Percentiles rank a stretch among this genome's conserved stretches.
Evolutionary conservation across 169 alveolate genomes (phyloP).

Genomic region (Plasmodium chabaudi): DNA sequence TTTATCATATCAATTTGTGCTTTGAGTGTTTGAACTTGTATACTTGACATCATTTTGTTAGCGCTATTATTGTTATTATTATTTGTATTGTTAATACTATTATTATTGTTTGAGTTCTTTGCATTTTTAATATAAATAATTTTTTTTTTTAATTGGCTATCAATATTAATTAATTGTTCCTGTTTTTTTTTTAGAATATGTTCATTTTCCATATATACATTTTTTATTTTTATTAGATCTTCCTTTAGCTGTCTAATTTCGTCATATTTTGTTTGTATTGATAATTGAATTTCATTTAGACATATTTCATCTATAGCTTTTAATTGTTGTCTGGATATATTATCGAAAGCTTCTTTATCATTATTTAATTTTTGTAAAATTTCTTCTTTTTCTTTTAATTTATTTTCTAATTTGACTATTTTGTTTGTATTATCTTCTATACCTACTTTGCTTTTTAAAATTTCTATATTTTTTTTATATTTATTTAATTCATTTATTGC

Average conservation of each 20-base stretch:
- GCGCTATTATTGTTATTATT: slow-evolving; percentile 13
- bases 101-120: slow-evolving; percentile 7
- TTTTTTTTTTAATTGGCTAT: slow-evolving; percentile 63
- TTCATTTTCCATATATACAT: slow-evolving; percentile 56
- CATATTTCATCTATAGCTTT: slow-evolving; percentile 73
- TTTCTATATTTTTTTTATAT: slow-evolving; percentile 63
- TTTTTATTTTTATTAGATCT: slow-evolving; percentile 46
- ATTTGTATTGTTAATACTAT: slow-evolving; percentile 8
- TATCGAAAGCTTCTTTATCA: slow-evolving; percentile 64
- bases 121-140: slow-evolving; percentile 40
- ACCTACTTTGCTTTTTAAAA: slow-evolving; percentile 64
- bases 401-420: slow-evolving; percentile 64
- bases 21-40: slow-evolving; percentile 54
- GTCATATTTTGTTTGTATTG: slow-evolving; percentile 74
- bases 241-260: slow-evolving; percentile 66
- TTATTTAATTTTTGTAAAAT: slow-evolving; percentile 62
- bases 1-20: slow-evolving; percentile 72
- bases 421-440: slow-evolving; percentile 70
- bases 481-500: slow-evolving; percentile 66
- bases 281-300: slow-evolving; percentile 65
- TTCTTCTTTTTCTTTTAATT: slow-evolving; percentile 70
- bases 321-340: slow-evolving; percentile 55
- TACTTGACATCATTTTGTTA: slow-evolving; percentile 29
- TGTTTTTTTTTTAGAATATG: slow-evolving; percentile 54
- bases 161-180: slow-evolving; percentile 62